These are phyloP conservation scores for Yamadazyma friedrichii DNA, from an alignment of 1,139 yeast species.

Conservation along the genomic window DNA sequence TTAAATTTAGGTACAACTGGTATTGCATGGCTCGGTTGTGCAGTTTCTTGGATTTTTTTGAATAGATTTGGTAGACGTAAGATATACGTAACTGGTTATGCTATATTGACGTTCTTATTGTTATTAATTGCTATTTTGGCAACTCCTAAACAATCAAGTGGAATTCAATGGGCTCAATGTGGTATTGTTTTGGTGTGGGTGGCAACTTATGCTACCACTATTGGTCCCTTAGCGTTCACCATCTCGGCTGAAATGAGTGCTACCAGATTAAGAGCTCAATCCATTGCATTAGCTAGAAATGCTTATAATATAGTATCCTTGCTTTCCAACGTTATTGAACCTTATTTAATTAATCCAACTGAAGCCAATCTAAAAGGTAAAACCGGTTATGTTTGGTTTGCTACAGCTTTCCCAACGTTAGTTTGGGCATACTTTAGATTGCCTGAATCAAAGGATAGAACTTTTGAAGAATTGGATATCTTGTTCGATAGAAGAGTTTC, in stretches of 20 bases:
- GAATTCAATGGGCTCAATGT: constrained; percentile 24
- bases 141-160: constrained; percentile 18
- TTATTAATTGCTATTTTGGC: constrained; percentile 45
- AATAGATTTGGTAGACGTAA: constrained; percentile 19
- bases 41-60: constrained; percentile 22
- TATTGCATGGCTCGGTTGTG: constrained; percentile 16
- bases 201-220: constrained; percentile 22
- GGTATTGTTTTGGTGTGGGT: constrained; percentile 25
- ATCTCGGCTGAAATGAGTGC: constrained; percentile 24
- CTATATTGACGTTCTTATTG: constrained; percentile 27
- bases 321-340: constrained; percentile 22
- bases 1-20: constrained; percentile 28
- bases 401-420: constrained; percentile 28
- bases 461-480: constrained; percentile 25
- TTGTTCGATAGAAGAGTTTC: constrained; percentile 21
- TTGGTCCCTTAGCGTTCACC: constrained; percentile 27
- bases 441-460: constrained; percentile 24
- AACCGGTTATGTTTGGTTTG: constrained; percentile 40
- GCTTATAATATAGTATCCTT: constrained; percentile 22
- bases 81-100: constrained; percentile 21
- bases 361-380: constrained; percentile 23
- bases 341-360: constrained; percentile 26
- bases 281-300: constrained; percentile 25
- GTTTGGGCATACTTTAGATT: constrained; percentile 24
- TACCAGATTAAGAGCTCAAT: constrained; percentile 25